phyloP scores from a whole-genome alignment of 345 rosid species.

The Noccaea caerulescens region DNA sequence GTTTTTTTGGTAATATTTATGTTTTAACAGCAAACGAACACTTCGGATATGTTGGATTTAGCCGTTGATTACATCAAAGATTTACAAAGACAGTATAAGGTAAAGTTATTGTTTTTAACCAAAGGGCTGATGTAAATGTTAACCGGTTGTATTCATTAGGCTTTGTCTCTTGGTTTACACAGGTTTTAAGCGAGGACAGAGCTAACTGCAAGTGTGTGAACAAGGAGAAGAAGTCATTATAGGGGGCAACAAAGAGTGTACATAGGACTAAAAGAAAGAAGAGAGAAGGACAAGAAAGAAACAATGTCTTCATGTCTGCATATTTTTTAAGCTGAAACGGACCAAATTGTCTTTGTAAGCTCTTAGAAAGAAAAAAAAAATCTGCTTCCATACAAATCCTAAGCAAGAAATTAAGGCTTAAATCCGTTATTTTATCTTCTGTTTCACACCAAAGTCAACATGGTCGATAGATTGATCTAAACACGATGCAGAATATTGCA shows the following conservation, averaged over 20 bases:
- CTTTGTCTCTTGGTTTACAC: conserved; percentile 11
- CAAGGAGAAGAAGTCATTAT: conserved; percentile 40
- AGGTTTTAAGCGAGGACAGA: conserved; percentile 41
- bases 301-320: conserved; percentile 23
- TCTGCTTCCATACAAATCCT: conserved; percentile 26
- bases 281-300: neutral
- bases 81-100: conserved; percentile 87
- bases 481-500: neutral
- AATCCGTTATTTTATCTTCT: neutral
- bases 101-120: conserved; percentile 15
- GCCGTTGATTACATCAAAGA: conserved; percentile 98
- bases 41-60: conserved; percentile 93
- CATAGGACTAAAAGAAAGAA: conserved; percentile 16
- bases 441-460: neutral
- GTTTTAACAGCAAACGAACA: conserved; percentile 83
- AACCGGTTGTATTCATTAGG: conserved; percentile 2
- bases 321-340: conserved; percentile 26
- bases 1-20: conserved; percentile 8
- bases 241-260: conserved; percentile 28
- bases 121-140: neutral
- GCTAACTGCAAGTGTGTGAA: conserved; percentile 46
- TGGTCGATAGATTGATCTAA: too few species aligned
- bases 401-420: conserved; percentile 16
- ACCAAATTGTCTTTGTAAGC: conserved; percentile 29
- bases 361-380: neutral